A percentile compares a stretch with the other conserved stretches of the same genome.
These are phyloP conservation scores for Globisporangium ultimum DNA, from an alignment of 352 stramenopile genomes.

Conservation along the genomic window DNA sequence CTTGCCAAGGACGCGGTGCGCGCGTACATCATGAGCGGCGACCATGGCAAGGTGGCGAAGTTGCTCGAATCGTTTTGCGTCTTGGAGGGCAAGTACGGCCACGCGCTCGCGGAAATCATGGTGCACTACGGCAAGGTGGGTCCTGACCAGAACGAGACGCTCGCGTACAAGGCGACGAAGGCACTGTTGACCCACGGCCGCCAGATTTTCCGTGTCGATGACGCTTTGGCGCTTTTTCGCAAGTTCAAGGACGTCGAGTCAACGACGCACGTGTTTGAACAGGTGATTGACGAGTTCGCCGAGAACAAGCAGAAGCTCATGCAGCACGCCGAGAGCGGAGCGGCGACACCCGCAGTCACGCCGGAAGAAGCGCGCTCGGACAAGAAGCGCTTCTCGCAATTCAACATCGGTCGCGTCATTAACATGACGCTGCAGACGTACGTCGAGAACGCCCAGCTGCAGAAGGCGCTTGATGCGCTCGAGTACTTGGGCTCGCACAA, in stretches of 20 bases:
- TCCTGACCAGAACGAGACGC: conserved; percentile 28
- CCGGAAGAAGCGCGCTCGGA: no score
- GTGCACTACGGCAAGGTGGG: conserved; percentile 38
- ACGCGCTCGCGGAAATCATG: conserved; percentile 45
- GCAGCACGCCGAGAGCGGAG: conserved; percentile 1
- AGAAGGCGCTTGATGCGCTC: conserved; percentile 29
- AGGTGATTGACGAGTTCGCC: conserved; percentile 38
- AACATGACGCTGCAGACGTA: conserved; percentile 45
- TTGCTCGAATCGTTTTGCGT: conserved; percentile 52
- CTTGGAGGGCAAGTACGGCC: conserved; percentile 36
- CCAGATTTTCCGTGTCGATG: conserved; percentile 43
- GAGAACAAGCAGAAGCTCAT: conserved; percentile 18
- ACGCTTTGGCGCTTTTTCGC: conserved; percentile 42
- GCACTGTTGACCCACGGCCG: conserved; percentile 45
- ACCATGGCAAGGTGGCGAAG: conserved; percentile 51
- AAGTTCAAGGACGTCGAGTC: conserved; percentile 44
- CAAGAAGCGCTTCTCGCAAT: conserved; percentile 29
- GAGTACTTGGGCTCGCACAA: conserved; percentile 28
- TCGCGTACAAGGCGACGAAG: conserved; percentile 52
- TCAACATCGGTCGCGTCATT: conserved; percentile 48
- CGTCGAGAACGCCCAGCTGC: conserved; percentile 36
- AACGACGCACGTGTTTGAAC: conserved; percentile 34
- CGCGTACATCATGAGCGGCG: conserved; percentile 42
- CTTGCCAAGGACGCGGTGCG: conserved; percentile 40
- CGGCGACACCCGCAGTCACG: conserved; percentile 6